phyloP scores from a whole-genome alignment of 129 eudicot species.

The Heracleum sosnowskyi region DNA sequence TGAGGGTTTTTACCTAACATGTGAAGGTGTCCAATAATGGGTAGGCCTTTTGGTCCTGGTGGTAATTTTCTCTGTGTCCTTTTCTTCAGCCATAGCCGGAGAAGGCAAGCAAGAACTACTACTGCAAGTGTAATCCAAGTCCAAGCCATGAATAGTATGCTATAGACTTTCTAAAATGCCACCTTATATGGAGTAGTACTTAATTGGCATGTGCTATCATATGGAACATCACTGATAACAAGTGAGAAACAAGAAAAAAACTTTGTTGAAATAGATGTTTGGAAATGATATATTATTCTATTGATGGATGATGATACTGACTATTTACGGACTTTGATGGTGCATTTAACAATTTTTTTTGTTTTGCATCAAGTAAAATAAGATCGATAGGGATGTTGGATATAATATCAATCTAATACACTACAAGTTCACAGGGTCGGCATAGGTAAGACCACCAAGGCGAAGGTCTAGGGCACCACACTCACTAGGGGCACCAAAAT shows the following conservation, averaged over 20 bases:
- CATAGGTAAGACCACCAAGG: too few species aligned
- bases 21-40: constrained; percentile 39
- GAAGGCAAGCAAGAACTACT: constrained; percentile 3
- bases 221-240: background rate
- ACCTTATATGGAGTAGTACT: background rate
- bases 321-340: too few species aligned
- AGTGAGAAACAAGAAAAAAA: background rate
- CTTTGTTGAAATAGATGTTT: background rate
- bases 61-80: constrained; percentile 19
- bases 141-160: constrained; percentile 1
- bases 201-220: background rate
- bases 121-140: constrained; percentile 3
- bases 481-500: too few species aligned
- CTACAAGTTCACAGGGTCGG: too few species aligned
- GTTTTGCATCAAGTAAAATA: too few species aligned
- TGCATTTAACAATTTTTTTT: too few species aligned
- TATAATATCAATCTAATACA: too few species aligned
- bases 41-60: constrained; percentile 33
- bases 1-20: constrained; percentile 35
- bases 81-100: constrained; percentile 7
- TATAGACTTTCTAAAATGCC: background rate
- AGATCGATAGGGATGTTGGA: too few species aligned
- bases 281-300: background rate
- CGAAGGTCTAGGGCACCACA: too few species aligned
- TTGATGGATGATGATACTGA: too few species aligned